These are phyloP conservation scores for Aspergillus sp. DNA, from an alignment of 2,329 filamentous ascomycete species.

Conservation along the genomic window DNA sequence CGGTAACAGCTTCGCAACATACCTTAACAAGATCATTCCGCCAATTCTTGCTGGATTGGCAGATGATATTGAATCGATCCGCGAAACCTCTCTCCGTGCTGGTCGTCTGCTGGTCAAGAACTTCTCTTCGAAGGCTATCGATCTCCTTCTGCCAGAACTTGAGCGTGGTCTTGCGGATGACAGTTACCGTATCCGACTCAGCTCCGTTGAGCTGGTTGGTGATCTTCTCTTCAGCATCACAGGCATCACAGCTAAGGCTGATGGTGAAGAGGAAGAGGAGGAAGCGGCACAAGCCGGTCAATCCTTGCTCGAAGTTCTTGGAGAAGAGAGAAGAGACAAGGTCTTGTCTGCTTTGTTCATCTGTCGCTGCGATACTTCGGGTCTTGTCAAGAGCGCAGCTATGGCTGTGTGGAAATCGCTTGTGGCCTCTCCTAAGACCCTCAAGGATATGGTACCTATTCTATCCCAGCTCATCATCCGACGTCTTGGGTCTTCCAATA, in stretches of 20 bases:
- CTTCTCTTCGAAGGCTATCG: constrained; percentile 90
- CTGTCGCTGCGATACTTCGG: constrained; percentile 93
- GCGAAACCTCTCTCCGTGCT: constrained; percentile 91
- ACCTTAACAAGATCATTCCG: constrained; percentile 91
- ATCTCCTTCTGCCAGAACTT: constrained; percentile 87
- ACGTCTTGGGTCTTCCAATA: constrained; percentile 88
- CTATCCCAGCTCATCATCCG: constrained; percentile 93
- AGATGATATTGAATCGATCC: constrained; percentile 92
- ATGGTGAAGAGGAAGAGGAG: constrained; percentile 71
- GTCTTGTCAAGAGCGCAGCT: constrained; percentile 81
- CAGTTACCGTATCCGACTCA: constrained; percentile 94
- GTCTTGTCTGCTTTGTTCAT: constrained; percentile 97
- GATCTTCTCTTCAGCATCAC: constrained; percentile 97
- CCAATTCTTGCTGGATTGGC: constrained; percentile 90
- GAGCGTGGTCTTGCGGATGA: constrained; percentile 96
- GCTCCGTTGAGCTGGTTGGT: constrained; percentile 94
- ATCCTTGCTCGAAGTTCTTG: constrained; percentile 89
- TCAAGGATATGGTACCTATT: constrained; percentile 93
- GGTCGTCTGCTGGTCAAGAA: constrained; percentile 96
- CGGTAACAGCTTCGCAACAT: constrained; percentile 95
- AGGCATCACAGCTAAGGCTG: constrained; percentile 76
- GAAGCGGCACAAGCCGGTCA: constrained; percentile 78
- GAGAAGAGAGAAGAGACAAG: constrained; percentile 94
- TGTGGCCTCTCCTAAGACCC: constrained; percentile 82
- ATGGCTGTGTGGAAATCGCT: constrained; percentile 95